Evolutionary conservation across 345 rosid species (phyloP).

Genomic region (Camelina neglecta): DNA sequence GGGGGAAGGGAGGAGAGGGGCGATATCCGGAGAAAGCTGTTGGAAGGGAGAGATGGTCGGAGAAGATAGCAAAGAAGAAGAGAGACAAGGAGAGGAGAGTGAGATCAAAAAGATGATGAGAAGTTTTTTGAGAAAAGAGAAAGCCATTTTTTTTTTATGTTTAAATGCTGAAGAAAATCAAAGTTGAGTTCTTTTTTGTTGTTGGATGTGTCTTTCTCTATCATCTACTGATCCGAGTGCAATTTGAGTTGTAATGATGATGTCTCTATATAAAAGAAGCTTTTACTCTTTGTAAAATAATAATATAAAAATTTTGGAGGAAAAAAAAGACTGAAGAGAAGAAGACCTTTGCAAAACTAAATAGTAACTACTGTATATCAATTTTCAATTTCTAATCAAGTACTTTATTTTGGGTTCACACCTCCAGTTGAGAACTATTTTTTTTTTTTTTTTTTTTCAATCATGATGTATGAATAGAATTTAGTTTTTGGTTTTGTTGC

Average conservation of each 20-base stretch:
- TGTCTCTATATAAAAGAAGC: conserved; percentile 43
- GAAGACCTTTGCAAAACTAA: conserved; percentile 6
- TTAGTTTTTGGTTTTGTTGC: neutral
- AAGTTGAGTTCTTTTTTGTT: conserved; percentile 37
- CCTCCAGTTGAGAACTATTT: neutral
- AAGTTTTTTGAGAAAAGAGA: conserved; percentile 48
- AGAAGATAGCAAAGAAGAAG: conserved; percentile 50
- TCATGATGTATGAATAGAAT: neutral
- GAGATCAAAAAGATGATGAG: conserved; percentile 44
- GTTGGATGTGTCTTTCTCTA: conserved; percentile 32
- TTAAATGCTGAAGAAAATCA: conserved; percentile 65
- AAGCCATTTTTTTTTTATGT: conserved; percentile 49
- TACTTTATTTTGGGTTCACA: neutral
- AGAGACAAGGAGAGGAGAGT: conserved; percentile 39
- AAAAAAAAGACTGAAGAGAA: neutral
- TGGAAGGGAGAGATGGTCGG: conserved; percentile 53
- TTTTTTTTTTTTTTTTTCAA: neutral
- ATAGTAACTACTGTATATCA: neutral
- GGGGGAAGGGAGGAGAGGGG: conserved; percentile 78
- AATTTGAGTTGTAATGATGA: conserved; percentile 42
- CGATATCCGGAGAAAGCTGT: conserved; percentile 72
- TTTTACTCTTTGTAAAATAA: conserved; percentile 9
- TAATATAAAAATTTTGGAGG: neutral
- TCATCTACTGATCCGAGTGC: conserved; percentile 35
- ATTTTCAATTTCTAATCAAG: conserved; percentile 8